Evolutionary conservation across 73 alveolate species (phyloP), one percentile per base, ranked within the genome.

Genomic region (Symbiodinium natans): DNA sequence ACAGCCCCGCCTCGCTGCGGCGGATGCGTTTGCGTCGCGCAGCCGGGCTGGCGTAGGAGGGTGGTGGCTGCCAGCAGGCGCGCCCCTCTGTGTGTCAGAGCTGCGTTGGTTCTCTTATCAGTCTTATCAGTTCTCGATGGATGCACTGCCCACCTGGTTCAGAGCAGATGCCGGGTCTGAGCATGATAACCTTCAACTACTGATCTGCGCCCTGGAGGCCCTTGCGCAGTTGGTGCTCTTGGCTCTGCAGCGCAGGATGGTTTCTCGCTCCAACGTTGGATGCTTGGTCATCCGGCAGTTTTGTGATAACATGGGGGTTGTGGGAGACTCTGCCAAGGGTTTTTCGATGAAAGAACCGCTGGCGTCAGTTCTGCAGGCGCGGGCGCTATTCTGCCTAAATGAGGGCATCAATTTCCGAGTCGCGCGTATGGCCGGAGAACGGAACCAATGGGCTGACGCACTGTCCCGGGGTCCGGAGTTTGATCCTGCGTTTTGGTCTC

Each of bases 221-320:
- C 31, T 84, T 10, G 75, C 75, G 42, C 86, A 75, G 86, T 27
- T n/a, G 31, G 52, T 75, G 10, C 46, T 75, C 0, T 6, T 75
- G 7, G 86, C 42, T 34, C 29, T 33, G n/a, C 86, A 0, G 86
- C 46, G 27, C 48, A 13, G 43, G 23, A 17, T 11, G 8, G 52
- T 7, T 25, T 36, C 41, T 38, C 75, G n/a, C n/a, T 33, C 39
- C 25, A 36, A 27, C 31, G 0, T 59, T 23, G 42, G 82, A 4
- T 85, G 93, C 82, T 9, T 85, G 36, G 43, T 41, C n/a, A 1
- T 42, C 38, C 33, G 82, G 38, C 77, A 85, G 82, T 27, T n/a
- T 9, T 85, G 80, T 10, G 93, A 85, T 33, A 85, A 85, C 52
- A 42, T 42, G 39, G 93, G 93, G 36, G 93, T 85, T 25, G 93